Evolutionary conservation across 352 stramenopile species (phyloP).

Genomic region (Pythium plurisporium): DNA sequence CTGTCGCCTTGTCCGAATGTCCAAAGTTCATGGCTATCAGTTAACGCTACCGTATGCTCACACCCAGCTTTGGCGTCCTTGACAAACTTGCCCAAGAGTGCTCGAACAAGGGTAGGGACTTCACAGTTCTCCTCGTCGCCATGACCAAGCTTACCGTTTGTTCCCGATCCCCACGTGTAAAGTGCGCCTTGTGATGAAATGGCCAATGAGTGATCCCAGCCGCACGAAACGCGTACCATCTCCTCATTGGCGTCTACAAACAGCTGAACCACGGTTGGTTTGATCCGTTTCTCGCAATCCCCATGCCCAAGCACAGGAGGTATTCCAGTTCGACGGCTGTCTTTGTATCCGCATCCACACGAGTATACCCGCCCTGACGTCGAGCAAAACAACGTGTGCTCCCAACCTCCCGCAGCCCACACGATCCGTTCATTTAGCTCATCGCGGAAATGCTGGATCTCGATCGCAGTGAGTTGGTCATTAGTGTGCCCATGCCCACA

Average conservation of each 20-base stretch:
- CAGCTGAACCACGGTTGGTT: constrained; percentile 44
- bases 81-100: constrained; percentile 43
- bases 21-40: constrained; percentile 55
- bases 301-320: constrained; percentile 77
- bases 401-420: constrained; percentile 68
- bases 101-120: constrained; percentile 45
- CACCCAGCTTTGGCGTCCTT: constrained; percentile 75
- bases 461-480: constrained; percentile 52
- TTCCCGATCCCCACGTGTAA: constrained; percentile 78
- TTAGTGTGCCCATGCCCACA: constrained; percentile 76
- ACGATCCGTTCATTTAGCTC: constrained; percentile 43
- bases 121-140: constrained; percentile 78
- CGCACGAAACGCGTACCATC: constrained; percentile 60
- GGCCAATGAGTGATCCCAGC: constrained; percentile 81
- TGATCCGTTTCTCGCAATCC: constrained; percentile 60
- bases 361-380: constrained; percentile 63
- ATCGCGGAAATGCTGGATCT: constrained; percentile 51
- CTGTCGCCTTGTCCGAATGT: constrained; percentile 83
- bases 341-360: constrained; percentile 80
- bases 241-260: constrained; percentile 57
- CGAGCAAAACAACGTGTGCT: constrained; percentile 76
- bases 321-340: constrained; percentile 71
- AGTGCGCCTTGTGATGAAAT: constrained; percentile 49
- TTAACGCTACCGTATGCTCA: constrained; percentile 70
- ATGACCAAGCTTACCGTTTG: constrained; percentile 80